Evolutionary conservation across 305 asterid genomes (phyloP).

Genomic region (Solanum chacoense): DNA sequence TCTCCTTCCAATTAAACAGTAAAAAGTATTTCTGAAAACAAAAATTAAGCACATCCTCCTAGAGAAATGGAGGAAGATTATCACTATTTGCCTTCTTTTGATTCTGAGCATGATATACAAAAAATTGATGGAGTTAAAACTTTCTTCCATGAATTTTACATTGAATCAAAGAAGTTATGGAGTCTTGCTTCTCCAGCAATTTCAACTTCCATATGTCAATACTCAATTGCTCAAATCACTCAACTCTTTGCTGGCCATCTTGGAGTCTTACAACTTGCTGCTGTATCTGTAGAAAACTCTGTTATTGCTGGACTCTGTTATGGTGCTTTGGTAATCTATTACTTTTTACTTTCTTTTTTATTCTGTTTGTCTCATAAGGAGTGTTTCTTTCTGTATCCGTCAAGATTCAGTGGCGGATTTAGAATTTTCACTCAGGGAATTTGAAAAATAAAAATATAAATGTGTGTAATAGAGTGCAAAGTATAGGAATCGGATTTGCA

Average conservation of each 20-base stretch:
- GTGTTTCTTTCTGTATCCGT: not conserved
- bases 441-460: too few species aligned
- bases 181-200: conserved; percentile 48
- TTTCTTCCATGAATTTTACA: conserved; percentile 17
- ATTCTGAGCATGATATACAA: not conserved
- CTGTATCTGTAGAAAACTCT: conserved; percentile 32
- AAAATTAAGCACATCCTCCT: not conserved
- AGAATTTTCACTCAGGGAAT: too few species aligned
- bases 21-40: not conserved
- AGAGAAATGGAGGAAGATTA: not conserved
- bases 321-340: not conserved
- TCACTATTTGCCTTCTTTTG: not conserved
- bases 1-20: too few species aligned
- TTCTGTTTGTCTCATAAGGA: not conserved
- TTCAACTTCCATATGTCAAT: conserved; percentile 33
- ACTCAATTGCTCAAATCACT: conserved; percentile 32
- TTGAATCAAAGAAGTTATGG: conserved; percentile 44
- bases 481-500: too few species aligned
- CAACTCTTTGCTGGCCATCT: conserved; percentile 47
- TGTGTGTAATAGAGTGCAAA: too few species aligned
- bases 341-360: too few species aligned
- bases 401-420: too few species aligned
- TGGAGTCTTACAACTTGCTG: conserved; percentile 42
- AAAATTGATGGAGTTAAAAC: conserved; percentile 5
- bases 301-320: not conserved